These are phyloP conservation scores for Colletotrichum somersetense DNA, from an alignment of 2,329 filamentous ascomycete genomes.

Conservation along the genomic window DNA sequence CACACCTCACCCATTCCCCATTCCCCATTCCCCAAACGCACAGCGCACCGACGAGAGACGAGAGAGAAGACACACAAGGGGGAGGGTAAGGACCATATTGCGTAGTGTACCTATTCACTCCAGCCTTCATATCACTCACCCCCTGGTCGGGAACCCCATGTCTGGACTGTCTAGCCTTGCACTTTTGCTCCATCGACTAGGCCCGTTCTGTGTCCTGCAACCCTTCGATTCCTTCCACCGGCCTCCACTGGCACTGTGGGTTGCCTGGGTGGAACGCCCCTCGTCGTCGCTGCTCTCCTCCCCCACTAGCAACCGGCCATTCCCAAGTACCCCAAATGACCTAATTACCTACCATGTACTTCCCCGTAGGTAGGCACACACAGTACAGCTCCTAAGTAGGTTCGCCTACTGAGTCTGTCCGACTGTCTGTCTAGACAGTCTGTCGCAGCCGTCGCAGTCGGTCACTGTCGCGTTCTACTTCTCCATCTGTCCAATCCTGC, in stretches of 20 bases:
- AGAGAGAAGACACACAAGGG: neutral
- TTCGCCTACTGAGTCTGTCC: neutral
- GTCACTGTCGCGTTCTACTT: constrained; percentile 8
- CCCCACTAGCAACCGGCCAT: constrained; percentile 22
- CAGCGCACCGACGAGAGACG: neutral
- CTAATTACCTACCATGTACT: constrained; percentile 18
- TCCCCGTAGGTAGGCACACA: too few relatives aligned
- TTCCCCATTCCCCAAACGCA: constrained; percentile 1
- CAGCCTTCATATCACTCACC: constrained; percentile 26
- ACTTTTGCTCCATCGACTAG: constrained; percentile 38
- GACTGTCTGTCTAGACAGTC: too few relatives aligned
- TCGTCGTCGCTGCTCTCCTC: constrained; percentile 11
- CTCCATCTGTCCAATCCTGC: constrained; percentile 29
- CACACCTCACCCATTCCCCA: neutral
- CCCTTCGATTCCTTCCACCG: constrained; percentile 42
- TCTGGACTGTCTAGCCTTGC: constrained; percentile 39
- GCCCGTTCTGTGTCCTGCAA: constrained; percentile 41
- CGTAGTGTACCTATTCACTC: neutral
- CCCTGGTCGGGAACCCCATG: constrained; percentile 39
- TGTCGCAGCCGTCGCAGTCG: neutral
- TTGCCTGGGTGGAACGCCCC: constrained; percentile 22
- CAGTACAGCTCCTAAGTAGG: neutral
- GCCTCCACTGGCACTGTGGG: constrained; percentile 39
- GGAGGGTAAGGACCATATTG: neutral
- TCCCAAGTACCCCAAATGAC: constrained; percentile 17